Base-by-base conservation (phyloP, 202 grass and related monocot species). In the Setaria italica region DNA sequence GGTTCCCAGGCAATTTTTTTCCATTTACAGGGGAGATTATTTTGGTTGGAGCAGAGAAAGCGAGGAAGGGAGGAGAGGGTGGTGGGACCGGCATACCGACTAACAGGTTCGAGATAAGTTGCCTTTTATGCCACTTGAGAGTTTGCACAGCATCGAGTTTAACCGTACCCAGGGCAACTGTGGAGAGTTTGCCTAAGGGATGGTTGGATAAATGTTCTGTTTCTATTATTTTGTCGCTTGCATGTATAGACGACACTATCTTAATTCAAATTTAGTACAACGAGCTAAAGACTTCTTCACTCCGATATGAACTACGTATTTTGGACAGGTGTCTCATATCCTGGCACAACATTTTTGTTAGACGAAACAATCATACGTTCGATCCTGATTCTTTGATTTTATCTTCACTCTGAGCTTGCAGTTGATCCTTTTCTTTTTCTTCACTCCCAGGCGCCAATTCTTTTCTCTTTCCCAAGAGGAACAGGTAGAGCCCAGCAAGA, bases 401-500 rank as follows among this genome's bases (percentile, higher is more conserved):
- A 14, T 74, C 68, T 58, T 35, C 81, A 32, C 15, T 42, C 14
- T 67, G 49, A 60, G 35, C 50, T 29, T 67, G 50, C 41, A 74
- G 19, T 65, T 74, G 58, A 8, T 75, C 76, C 14, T 67, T 80
- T 0, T 19, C 29, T 0, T 62, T 85, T 80, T 75, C 82, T 69
- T 62, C 53, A 9, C 6, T 66, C 3, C 20, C 6, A 74, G 50
- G 51, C 32, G 67, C 32, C 42, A 7, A 32, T 81, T 86, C 78
- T 78, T 82, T 86, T 37, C 88, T 72, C 37, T 86, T 90, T 46
- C 78, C 83, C 78, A 45, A 90, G 0, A 86, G 83, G 66, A 90
- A 90, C 77, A 90, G 13, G 54, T 90, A 86, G 16, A 90, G 88
- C 55, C 88, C 88, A 25, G 64, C 78, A 8, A 90, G 82, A 56